Conservation (phyloP, 140 eudicot species). For the Senecio squalidus region DNA sequence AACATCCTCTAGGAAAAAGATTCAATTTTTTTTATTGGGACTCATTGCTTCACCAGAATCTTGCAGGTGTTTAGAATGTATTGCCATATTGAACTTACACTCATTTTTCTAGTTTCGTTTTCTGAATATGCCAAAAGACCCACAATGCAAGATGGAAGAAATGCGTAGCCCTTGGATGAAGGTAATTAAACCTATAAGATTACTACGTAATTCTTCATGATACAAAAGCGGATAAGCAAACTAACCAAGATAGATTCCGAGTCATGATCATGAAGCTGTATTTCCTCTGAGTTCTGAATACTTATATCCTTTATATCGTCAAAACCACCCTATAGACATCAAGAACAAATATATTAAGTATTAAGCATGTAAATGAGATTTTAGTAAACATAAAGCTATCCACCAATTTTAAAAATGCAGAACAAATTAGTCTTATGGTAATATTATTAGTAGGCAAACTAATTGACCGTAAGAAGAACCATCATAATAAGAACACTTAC, state of each 20-base stretch:
- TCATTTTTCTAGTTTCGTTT: not conserved
- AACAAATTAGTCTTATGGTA: not conserved
- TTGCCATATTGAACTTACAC: not conserved
- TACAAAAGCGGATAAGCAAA: not conserved
- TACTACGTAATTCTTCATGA: not conserved
- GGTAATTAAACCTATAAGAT: not conserved
- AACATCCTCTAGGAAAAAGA: too few species aligned
- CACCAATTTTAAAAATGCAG: too few species aligned
- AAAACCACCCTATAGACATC: constrained; percentile 39
- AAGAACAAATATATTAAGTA: not conserved
- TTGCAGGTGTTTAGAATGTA: not conserved
- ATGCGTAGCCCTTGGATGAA: not conserved
- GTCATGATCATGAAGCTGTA: constrained; percentile 28
- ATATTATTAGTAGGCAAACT: not conserved
- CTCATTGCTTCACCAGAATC: too few species aligned
- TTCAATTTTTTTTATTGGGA: too few species aligned
- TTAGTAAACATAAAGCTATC: too few species aligned
- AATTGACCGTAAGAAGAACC: not conserved
- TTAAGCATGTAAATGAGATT: not conserved
- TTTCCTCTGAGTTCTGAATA: constrained; percentile 27
- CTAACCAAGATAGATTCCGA: constrained; percentile 44
- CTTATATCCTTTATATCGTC: constrained; percentile 23
- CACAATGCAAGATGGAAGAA: not conserved
- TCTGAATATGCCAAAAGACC: not conserved
- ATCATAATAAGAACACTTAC: constrained; percentile 35